Evolutionary conservation across 441 rosid genomes (phyloP).

Genomic region (Metrosideros polymorpha): DNA sequence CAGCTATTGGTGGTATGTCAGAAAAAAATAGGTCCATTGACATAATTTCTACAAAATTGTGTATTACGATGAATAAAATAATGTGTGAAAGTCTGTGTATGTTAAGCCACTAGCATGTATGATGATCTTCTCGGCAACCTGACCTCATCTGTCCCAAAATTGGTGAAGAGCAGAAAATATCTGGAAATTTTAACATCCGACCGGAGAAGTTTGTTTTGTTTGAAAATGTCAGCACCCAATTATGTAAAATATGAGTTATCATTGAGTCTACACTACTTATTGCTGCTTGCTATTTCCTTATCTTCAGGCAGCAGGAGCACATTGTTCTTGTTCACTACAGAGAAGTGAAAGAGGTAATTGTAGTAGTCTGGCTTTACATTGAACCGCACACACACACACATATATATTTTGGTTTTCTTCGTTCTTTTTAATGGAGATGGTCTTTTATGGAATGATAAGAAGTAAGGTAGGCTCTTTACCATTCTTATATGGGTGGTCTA

Average conservation of each 20-base stretch:
- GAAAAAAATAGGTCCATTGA: neutral
- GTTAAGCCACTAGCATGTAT: neutral
- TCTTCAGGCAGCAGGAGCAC: constrained; percentile 54
- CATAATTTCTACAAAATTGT: neutral
- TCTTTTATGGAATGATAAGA: neutral
- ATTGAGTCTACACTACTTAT: neutral
- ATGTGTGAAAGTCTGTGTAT: neutral
- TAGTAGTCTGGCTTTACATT: neutral
- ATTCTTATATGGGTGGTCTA: neutral
- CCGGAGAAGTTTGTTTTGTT: neutral
- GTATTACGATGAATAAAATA: neutral
- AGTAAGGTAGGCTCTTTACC: neutral
- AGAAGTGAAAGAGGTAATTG: constrained; percentile 55
- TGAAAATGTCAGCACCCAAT: neutral
- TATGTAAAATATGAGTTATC: neutral
- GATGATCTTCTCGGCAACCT: neutral
- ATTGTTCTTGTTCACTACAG: constrained; percentile 69
- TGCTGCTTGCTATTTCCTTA: neutral
- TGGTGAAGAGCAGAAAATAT: neutral
- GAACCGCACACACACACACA: no score
- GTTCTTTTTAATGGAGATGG: neutral
- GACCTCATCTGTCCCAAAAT: neutral
- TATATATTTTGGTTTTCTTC: neutral
- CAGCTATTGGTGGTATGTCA: neutral
- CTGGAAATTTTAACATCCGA: neutral